These are phyloP conservation scores for Colletotrichum truncatum DNA, from an alignment of 2,329 filamentous ascomycete genomes.

Conservation along the genomic window DNA sequence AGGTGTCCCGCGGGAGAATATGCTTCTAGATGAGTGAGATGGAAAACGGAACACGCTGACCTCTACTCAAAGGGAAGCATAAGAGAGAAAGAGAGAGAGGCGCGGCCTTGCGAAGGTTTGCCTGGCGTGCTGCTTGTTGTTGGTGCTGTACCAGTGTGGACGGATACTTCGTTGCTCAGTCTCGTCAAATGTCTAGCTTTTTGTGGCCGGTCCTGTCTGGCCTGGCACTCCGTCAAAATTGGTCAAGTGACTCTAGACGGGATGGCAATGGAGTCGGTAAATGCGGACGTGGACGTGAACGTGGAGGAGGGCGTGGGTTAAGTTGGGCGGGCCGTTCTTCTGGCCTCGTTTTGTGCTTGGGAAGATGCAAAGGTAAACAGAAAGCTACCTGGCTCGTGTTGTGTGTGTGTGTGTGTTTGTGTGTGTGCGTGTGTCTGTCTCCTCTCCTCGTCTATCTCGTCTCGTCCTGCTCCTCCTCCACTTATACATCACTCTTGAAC, in stretches of 20 bases:
- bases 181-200: not conserved
- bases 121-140: slow-evolving; percentile 1
- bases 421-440: no score
- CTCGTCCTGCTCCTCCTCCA: slow-evolving; percentile 2
- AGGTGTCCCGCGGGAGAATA: not conserved
- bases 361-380: slow-evolving; percentile 3
- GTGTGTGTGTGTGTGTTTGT: not conserved
- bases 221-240: not conserved
- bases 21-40: not conserved
- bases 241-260: no score
- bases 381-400: slow-evolving; percentile 8
- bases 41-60: slow-evolving; percentile 15
- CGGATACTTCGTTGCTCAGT: not conserved
- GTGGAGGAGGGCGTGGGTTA: not conserved
- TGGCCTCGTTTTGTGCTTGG: slow-evolving; percentile 6
- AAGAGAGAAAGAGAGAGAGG: not conserved
- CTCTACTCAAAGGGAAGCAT: slow-evolving; percentile 12
- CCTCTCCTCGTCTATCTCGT: not conserved
- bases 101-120: not conserved
- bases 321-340: not conserved
- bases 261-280: not conserved
- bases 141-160: not conserved
- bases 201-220: not conserved
- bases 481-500: not conserved
- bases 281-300: not conserved